Base-by-base conservation (phyloP, 108 stramenopile genomes). In the Fistulifera pelliculosa region DNA sequence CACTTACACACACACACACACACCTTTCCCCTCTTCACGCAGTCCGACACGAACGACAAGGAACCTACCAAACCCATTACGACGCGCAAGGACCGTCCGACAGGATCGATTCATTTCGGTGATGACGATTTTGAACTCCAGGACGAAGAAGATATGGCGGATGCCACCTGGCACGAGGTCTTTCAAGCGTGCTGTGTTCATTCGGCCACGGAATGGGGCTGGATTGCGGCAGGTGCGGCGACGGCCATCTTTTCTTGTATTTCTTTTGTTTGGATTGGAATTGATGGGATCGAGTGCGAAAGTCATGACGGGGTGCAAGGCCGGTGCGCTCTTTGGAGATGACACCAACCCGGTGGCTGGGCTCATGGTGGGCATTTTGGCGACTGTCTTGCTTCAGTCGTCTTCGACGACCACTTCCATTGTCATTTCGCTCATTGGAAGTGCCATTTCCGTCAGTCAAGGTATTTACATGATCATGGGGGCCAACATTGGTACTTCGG, bases 401-500 rank as follows among this genome's bases (percentile, higher is more conserved):
- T 89, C 87, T 11, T 81, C 79, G 65, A 89, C 91, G 19, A 88
- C 91, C 56, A 93, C 91, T 24, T 89, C 87, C 16, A 86, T 93
- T 53, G 70, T 89, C 59, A 87, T 93, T 17, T 74, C 85, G 38
- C 65, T 88, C 28, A 85, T 87, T 41, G 87, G 87, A 31, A 65
- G 83, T 27, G 61, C 70, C 18, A 52, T 93, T 22, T 45, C 73
- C 26, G 83, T 86, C 55, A 60, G 62, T 18, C 75, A 74, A 45
- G 87, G 71, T 24, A 93, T 93, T 47, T 86, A 76, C 74, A 84
- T 93, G 82, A 68, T 93, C 59, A 92, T 92, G 90, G 90, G 90
- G 8, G 83, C 86, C 62, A 92, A 92, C 66, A 92, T 92, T 50
- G 85, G 85, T 39, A 90, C 88, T 10, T 83, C 80, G 27, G 85